phyloP scores from a whole-genome alignment of 2,329 filamentous ascomycete genomes.

The Penicillium glabrum region DNA sequence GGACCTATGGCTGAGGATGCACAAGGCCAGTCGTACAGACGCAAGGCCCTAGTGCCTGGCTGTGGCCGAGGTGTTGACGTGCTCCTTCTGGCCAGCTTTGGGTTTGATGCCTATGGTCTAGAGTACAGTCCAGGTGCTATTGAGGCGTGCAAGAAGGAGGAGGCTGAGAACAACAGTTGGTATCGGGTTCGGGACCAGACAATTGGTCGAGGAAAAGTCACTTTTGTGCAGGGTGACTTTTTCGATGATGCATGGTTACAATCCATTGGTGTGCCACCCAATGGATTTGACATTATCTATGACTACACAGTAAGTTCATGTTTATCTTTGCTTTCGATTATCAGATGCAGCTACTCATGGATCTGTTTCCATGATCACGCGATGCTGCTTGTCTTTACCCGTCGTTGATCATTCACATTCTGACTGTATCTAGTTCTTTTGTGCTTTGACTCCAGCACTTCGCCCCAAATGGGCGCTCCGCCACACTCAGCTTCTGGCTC shows the following conservation, averaged over 20 bases:
- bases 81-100: conserved; percentile 69
- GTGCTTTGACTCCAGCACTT: conserved; percentile 55
- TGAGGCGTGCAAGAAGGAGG: conserved; percentile 37
- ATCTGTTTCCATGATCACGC: not conserved
- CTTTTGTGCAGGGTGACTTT: conserved; percentile 48
- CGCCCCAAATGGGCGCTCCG: conserved; percentile 60
- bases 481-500: conserved; percentile 54
- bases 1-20: conserved; percentile 25
- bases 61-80: conserved; percentile 84
- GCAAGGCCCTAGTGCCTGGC: conserved; percentile 71
- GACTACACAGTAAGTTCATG: conserved; percentile 57
- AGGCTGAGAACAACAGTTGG: conserved; percentile 31
- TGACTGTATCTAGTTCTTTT: conserved; percentile 55
- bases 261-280: conserved; percentile 30
- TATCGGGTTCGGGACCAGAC: conserved; percentile 37
- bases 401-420: not conserved
- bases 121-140: conserved; percentile 61
- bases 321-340: not conserved
- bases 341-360: not conserved
- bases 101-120: conserved; percentile 75
- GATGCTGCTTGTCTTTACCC: not conserved
- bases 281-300: conserved; percentile 55
- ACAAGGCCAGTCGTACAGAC: conserved; percentile 32
- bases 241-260: conserved; percentile 46
- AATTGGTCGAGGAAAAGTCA: conserved; percentile 38